Conservation (phyloP, 805 yeast species). For the Ogataea ramenticola region DNA sequence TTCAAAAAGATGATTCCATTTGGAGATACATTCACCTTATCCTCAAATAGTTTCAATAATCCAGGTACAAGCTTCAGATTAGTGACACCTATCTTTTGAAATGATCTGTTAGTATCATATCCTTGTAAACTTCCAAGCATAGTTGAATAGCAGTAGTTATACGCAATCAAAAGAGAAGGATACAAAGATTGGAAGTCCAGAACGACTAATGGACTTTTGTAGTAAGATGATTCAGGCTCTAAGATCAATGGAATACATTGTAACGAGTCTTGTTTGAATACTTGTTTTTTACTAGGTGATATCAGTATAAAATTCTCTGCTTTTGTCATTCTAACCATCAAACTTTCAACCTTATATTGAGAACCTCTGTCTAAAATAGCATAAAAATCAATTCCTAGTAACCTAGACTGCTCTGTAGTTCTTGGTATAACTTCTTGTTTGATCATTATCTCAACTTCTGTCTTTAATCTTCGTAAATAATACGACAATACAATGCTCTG, state of each 20-base stretch:
- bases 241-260: slow-evolving; percentile 85
- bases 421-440: slow-evolving; percentile 60
- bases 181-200: slow-evolving; percentile 90
- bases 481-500: slow-evolving; percentile 36
- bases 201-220: slow-evolving; percentile 84
- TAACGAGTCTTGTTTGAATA: slow-evolving; percentile 75
- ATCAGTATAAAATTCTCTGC: slow-evolving; percentile 63
- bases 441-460: slow-evolving; percentile 41
- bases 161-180: slow-evolving; percentile 88
- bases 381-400: slow-evolving; percentile 84
- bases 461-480: slow-evolving; percentile 35
- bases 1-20: slow-evolving; percentile 81
- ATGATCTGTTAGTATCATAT: slow-evolving; percentile 33
- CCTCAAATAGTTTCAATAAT: slow-evolving; percentile 40
- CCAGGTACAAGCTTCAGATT: slow-evolving; percentile 49
- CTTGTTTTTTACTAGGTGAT: slow-evolving; percentile 77
- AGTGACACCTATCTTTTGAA: slow-evolving; percentile 47
- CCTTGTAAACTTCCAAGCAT: slow-evolving; percentile 56
- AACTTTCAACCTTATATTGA: slow-evolving; percentile 88
- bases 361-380: slow-evolving; percentile 89
- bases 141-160: slow-evolving; percentile 80
- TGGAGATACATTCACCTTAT: slow-evolving; percentile 67
- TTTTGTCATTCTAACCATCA: slow-evolving; percentile 67
- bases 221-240: slow-evolving; percentile 85
- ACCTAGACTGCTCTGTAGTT: slow-evolving; percentile 75